These are phyloP conservation scores for Aspergillus fructus DNA, from an alignment of 2,329 filamentous ascomycete genomes.

Conservation along the genomic window DNA sequence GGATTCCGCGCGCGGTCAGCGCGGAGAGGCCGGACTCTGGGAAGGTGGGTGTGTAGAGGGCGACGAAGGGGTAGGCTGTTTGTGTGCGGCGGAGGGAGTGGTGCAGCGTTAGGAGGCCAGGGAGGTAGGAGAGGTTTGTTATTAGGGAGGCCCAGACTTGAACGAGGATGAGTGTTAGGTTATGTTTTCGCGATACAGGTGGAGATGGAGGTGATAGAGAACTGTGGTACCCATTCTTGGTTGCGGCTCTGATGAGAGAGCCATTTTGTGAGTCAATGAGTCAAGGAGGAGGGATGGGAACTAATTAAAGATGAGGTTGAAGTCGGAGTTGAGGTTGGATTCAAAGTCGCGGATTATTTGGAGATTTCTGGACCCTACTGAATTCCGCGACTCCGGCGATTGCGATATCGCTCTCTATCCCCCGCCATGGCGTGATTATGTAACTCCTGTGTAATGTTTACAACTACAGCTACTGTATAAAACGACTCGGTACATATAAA, in stretches of 20 bases:
- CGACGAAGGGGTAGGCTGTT: conserved; percentile 75
- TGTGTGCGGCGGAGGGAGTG: conserved; percentile 66
- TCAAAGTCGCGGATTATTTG: not conserved
- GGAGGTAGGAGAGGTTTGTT: conserved; percentile 78
- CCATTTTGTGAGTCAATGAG: not conserved
- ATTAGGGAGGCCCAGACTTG: conserved; percentile 86
- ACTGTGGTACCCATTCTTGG: conserved; percentile 2
- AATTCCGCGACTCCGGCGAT: not conserved
- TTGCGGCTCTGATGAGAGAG: not conserved
- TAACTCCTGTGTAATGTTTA: not conserved
- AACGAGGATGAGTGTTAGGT: conserved; percentile 65
- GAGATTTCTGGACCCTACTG: not conserved
- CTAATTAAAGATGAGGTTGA: not conserved
- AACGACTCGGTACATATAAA: not conserved
- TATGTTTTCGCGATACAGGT: conserved; percentile 62
- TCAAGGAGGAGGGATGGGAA: not conserved
- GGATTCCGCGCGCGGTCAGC: conserved; percentile 68
- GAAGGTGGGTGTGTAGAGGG: conserved; percentile 78
- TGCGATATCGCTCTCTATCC: not conserved
- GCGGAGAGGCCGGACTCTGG: conserved; percentile 67
- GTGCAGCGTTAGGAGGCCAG: conserved; percentile 78
- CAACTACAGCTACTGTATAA: not conserved
- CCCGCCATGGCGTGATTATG: not conserved
- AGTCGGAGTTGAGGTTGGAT: not conserved
- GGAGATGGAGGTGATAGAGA: conserved; percentile 44